Evolutionary conservation across 2,329 filamentous ascomycete genomes (phyloP).

Genomic region (Diaporthe amygdali): DNA sequence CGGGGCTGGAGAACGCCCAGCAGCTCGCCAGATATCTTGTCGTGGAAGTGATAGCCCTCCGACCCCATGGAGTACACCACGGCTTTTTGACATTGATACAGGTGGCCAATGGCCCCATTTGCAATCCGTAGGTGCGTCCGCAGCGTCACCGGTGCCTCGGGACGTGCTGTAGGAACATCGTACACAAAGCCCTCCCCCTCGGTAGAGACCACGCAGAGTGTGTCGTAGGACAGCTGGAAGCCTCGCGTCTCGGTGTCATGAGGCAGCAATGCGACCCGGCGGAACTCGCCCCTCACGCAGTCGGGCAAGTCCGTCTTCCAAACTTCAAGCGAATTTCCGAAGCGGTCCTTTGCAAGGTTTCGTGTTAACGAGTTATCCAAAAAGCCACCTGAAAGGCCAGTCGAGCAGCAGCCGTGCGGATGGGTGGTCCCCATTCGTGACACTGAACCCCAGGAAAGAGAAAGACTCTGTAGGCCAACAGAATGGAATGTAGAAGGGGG

Average conservation of each 20-base stretch:
- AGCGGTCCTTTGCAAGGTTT: conserved; percentile 36
- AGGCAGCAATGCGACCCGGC: conserved; percentile 42
- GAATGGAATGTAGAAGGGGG: not conserved
- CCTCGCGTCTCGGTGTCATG: conserved; percentile 49
- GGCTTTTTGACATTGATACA: conserved; percentile 45
- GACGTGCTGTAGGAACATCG: conserved; percentile 35
- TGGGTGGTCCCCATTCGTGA: no score
- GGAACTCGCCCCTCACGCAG: conserved; percentile 42
- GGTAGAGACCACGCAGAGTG: conserved; percentile 50
- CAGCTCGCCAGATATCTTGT: conserved; percentile 42
- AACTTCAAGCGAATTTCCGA: conserved; percentile 49
- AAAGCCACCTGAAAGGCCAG: no score
- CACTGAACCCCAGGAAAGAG: no score
- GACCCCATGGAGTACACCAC: conserved; percentile 50
- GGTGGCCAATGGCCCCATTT: conserved; percentile 46
- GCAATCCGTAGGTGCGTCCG: conserved; percentile 43
- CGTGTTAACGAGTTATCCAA: not conserved
- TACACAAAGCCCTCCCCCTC: conserved; percentile 51
- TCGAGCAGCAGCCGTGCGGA: no score
- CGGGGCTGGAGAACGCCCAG: conserved; percentile 41
- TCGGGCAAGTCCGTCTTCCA: conserved; percentile 45
- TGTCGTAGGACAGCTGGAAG: conserved; percentile 48
- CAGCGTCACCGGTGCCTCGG: conserved; percentile 36
- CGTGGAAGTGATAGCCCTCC: conserved; percentile 46
- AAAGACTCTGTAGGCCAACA: no score